These are phyloP conservation scores for Phascolomyces articulosus DNA, from an alignment of 371 early-diverging fungal species.

Conservation along the genomic window DNA sequence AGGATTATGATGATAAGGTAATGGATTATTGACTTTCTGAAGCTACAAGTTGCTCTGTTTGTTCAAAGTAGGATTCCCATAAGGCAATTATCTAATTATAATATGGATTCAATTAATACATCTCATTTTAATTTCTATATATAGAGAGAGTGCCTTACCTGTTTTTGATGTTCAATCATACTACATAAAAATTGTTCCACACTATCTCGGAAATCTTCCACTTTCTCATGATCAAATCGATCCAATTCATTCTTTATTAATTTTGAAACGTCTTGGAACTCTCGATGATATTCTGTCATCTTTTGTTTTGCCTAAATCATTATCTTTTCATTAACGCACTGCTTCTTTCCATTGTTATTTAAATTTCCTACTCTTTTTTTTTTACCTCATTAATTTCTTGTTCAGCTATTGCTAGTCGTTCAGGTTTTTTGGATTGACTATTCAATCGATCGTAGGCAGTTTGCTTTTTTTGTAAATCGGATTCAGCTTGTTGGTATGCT, in stretches of 20 bases:
- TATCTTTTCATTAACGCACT: no score
- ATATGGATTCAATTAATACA: neutral
- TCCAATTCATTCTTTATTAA: slow-evolving; percentile 78
- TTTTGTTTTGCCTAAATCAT: slow-evolving; percentile 51
- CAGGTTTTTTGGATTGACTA: slow-evolving; percentile 61
- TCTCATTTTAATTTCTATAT: neutral
- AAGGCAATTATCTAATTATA: slow-evolving; percentile 51
- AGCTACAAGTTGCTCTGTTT: slow-evolving; percentile 38
- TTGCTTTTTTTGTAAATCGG: slow-evolving; percentile 66
- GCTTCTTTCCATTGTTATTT: neutral
- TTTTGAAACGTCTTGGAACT: slow-evolving; percentile 76
- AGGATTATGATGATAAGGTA: no score
- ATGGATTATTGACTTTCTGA: neutral
- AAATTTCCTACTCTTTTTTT: neutral
- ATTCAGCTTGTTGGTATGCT: slow-evolving; percentile 69
- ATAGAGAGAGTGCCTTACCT: slow-evolving; percentile 44
- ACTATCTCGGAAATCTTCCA: slow-evolving; percentile 79
- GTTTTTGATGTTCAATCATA: slow-evolving; percentile 84
- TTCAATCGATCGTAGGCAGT: slow-evolving; percentile 63
- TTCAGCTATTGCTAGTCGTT: slow-evolving; percentile 60
- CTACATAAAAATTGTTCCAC: slow-evolving; percentile 76
- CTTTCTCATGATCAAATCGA: slow-evolving; percentile 85
- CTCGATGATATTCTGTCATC: slow-evolving; percentile 56
- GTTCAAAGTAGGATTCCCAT: slow-evolving; percentile 72
- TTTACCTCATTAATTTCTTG: slow-evolving; percentile 73